Percentiles rank a stretch among this genome's conserved stretches.
phyloP scores from a whole-genome alignment of 78 protist species.

The Protostelium mycophagum region DNA sequence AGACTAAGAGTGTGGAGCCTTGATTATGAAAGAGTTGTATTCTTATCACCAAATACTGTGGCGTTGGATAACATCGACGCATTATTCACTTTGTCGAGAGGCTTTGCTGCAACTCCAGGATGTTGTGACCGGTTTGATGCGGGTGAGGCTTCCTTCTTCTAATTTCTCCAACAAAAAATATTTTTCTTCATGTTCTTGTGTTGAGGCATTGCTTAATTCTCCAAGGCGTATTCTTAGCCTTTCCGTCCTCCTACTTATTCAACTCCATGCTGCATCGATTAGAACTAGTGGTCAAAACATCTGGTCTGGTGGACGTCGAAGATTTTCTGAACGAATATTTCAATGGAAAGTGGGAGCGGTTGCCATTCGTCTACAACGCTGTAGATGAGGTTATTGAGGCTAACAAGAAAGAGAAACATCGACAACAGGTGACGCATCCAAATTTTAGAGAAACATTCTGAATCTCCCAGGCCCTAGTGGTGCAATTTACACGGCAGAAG shows the following conservation, averaged over 20 bases:
- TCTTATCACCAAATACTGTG: neutral
- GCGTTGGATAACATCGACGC: neutral
- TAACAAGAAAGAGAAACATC: neutral
- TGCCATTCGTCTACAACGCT: neutral
- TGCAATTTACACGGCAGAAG: too few relatives aligned
- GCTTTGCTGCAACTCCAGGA: neutral
- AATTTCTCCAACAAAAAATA: neutral
- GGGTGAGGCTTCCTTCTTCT: neutral
- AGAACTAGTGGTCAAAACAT: neutral
- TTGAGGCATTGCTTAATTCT: too few relatives aligned
- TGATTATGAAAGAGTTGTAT: neutral
- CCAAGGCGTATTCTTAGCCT: neutral
- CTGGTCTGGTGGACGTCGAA: neutral
- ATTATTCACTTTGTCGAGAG: neutral
- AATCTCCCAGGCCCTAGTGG: too few relatives aligned
- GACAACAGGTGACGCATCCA: too few relatives aligned
- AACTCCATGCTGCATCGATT: neutral
- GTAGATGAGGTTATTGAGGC: neutral
- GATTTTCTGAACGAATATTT: neutral
- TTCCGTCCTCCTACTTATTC: neutral
- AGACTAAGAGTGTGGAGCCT: neutral
- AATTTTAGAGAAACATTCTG: too few relatives aligned
- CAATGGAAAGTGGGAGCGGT: neutral
- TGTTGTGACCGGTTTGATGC: neutral
- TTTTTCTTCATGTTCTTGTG: too few relatives aligned